These are phyloP conservation scores for Physcomitrellopsis africana DNA, from an alignment of 225 moss, liverwort and hornwort species.

Conservation along the genomic window DNA sequence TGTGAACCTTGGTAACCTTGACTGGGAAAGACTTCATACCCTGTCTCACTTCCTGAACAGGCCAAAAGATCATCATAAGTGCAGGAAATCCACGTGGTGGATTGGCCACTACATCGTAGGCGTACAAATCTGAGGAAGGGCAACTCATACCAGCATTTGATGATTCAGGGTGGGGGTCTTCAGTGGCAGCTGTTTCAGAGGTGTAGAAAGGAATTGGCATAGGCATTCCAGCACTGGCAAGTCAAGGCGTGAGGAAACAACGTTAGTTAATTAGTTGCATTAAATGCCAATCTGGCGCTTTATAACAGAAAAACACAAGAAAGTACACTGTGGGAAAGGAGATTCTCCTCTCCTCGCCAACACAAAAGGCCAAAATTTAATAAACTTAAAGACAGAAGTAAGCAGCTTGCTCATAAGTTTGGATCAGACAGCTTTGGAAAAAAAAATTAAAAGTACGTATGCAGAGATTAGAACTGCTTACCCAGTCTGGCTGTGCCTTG, in stretches of 20 bases:
- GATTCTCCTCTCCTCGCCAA: background rate
- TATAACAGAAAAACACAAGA: background rate
- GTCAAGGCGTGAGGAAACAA: conserved; percentile 24
- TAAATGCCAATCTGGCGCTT: background rate
- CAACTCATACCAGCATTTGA: conserved; percentile 32
- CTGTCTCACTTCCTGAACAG: conserved; percentile 40
- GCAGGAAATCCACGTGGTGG: background rate
- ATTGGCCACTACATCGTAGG: background rate
- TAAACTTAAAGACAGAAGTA: conserved; percentile 7
- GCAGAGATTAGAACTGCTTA: conserved; percentile 17
- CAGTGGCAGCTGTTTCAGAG: conserved; percentile 33
- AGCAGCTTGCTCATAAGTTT: conserved; percentile 3
- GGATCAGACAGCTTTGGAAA: conserved; percentile 11
- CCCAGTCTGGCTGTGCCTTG: conserved; percentile 66
- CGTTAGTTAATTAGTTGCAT: background rate
- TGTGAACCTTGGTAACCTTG: conserved; percentile 31
- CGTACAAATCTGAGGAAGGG: background rate
- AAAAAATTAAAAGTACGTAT: conserved; percentile 9
- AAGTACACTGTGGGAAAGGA: background rate
- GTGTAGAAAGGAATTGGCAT: conserved; percentile 44
- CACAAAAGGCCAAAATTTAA: background rate
- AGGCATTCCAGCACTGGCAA: conserved; percentile 23
- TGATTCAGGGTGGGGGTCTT: conserved; percentile 23
- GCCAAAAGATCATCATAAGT: conserved; percentile 6
- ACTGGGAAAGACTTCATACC: conserved; percentile 54